A percentile compares a stretch with the other conserved stretches of the same genome.
phyloP scores from a whole-genome alignment of 78 protist genomes.

The Neovahlkampfia damariscottae region DNA sequence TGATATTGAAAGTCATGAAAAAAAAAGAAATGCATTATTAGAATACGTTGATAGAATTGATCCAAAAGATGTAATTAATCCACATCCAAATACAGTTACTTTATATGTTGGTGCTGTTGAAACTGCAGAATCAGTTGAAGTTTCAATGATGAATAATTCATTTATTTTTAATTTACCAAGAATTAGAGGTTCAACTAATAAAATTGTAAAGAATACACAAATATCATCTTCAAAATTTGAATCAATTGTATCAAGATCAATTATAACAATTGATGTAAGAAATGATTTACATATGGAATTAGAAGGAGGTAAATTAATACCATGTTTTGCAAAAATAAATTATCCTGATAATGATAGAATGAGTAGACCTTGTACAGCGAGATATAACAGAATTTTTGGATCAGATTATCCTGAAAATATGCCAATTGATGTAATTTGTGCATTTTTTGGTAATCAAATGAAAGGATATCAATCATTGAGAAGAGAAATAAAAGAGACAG shows the following conservation, averaged over 20 bases:
- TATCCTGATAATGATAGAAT: not conserved
- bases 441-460: not conserved
- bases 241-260: not conserved
- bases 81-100: not conserved
- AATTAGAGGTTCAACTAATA: not conserved
- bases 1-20: not conserved
- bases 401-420: not conserved
- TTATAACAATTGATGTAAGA: not conserved
- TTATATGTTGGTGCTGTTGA: not conserved
- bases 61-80: not conserved
- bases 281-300: not conserved
- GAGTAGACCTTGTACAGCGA: not conserved
- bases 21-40: not conserved
- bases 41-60: not conserved
- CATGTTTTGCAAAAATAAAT: not conserved
- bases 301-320: not conserved
- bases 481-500: not conserved
- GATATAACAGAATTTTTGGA: not conserved
- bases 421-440: not conserved
- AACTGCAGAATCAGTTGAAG: not conserved
- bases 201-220: not conserved
- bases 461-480: not conserved
- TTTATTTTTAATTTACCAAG: not conserved
- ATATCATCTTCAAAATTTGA: not conserved
- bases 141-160: not conserved